These are phyloP conservation scores for Aureobasidium sp. DNA, from an alignment of 2,329 filamentous ascomycete species.

Conservation along the genomic window DNA sequence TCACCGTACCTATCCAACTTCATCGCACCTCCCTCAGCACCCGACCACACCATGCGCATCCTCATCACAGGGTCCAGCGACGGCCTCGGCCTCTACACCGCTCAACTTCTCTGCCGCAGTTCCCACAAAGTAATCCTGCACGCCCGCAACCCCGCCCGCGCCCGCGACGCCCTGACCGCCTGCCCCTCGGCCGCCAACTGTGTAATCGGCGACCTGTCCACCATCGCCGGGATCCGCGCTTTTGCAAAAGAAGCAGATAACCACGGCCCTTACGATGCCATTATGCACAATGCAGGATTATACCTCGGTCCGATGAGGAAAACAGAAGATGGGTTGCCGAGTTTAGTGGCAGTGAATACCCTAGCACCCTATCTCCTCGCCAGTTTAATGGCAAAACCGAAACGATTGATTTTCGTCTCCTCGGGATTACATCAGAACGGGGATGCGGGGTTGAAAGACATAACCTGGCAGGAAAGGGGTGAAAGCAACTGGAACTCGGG, in stretches of 20 bases:
- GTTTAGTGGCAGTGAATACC: constrained; percentile 50
- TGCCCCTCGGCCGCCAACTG: constrained; percentile 47
- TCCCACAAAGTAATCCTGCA: constrained; percentile 50
- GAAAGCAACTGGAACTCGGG: constrained; percentile 24
- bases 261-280: constrained; percentile 45
- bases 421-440: constrained; percentile 47
- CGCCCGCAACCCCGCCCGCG: constrained; percentile 49
- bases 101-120: constrained; percentile 41
- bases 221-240: constrained; percentile 43
- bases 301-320: constrained; percentile 38
- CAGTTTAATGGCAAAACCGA: constrained; percentile 43
- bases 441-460: constrained; percentile 36
- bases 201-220: constrained; percentile 48
- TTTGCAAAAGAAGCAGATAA: constrained; percentile 47
- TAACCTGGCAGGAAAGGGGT: constrained; percentile 33
- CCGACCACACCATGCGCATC: constrained; percentile 28
- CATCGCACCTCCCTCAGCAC: background rate
- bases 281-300: constrained; percentile 54
- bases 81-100: constrained; percentile 48
- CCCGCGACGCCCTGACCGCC: constrained; percentile 41
- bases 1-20: background rate
- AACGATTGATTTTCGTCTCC: constrained; percentile 47
- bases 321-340: constrained; percentile 42
- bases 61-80: constrained; percentile 54
- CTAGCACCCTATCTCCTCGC: constrained; percentile 53